These are phyloP conservation scores for Botryobasidium botryosum DNA, from an alignment of 768 basidiomycete species.

Conservation along the genomic window DNA sequence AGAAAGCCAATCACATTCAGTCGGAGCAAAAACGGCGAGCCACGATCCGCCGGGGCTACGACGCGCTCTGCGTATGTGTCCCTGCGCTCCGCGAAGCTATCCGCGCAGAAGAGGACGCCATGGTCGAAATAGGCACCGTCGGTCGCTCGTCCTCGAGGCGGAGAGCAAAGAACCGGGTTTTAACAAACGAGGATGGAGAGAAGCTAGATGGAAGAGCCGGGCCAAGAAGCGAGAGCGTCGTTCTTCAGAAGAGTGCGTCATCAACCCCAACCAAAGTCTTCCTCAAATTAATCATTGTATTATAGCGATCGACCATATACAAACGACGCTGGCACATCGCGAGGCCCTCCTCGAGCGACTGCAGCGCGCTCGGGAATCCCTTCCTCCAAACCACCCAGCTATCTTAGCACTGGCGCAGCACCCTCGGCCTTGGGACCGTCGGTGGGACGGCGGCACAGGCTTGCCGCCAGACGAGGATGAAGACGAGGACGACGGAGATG, in stretches of 20 bases:
- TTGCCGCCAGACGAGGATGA: conserved; percentile 23
- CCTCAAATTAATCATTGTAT: not conserved
- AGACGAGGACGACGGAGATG: conserved; percentile 25
- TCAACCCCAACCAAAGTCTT: not conserved
- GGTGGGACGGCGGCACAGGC: conserved; percentile 63
- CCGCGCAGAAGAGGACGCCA: conserved; percentile 44
- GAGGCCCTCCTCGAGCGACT: conserved; percentile 40
- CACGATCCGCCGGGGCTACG: conserved; percentile 79
- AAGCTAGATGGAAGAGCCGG: conserved; percentile 72
- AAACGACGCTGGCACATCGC: conserved; percentile 44
- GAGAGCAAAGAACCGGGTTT: conserved; percentile 14
- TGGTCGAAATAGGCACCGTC: not conserved
- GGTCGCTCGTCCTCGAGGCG: conserved; percentile 14
- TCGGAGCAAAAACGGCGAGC: conserved; percentile 88
- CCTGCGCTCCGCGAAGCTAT: conserved; percentile 73
- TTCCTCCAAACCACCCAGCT: conserved; percentile 47
- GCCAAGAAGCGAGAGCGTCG: conserved; percentile 80
- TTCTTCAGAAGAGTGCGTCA: conserved; percentile 65
- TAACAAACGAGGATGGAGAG: conserved; percentile 31
- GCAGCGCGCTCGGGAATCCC: conserved; percentile 35
- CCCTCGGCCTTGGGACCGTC: conserved; percentile 49
- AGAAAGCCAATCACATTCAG: conserved; percentile 87
- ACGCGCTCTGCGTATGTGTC: conserved; percentile 68
- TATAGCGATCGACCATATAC: conserved; percentile 78
- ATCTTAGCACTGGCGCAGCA: conserved; percentile 14